Percentiles rank a stretch among this genome's conserved stretches.
These are phyloP conservation scores for Lipomyces sp. DNA, from an alignment of 805 yeast species.

Conservation along the genomic window DNA sequence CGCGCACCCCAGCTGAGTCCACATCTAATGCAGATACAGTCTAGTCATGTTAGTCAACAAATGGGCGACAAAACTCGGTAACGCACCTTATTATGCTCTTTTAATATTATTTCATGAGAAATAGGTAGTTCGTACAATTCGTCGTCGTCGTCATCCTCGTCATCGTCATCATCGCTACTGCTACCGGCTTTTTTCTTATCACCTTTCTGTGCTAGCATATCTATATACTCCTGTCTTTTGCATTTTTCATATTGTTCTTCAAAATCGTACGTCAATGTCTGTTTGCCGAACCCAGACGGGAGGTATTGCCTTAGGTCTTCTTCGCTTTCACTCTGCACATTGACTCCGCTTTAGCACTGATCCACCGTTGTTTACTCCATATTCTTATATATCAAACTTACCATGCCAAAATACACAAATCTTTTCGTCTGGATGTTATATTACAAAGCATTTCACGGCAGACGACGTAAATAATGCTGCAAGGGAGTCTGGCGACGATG, in stretches of 20 bases:
- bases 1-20: conserved; percentile 41
- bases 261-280: conserved; percentile 10
- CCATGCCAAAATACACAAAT: neutral
- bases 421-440: neutral
- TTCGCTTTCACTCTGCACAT: conserved; percentile 15
- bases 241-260: conserved; percentile 21
- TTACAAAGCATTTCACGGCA: too few species aligned
- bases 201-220: conserved; percentile 6
- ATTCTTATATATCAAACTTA: neutral
- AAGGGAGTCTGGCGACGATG: too few species aligned
- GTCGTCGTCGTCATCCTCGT: conserved; percentile 38
- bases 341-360: neutral
- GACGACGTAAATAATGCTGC: too few species aligned
- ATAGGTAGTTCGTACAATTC: conserved; percentile 47
- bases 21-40: conserved; percentile 38
- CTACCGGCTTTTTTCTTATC: conserved; percentile 15
- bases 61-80: conserved; percentile 12
- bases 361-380: neutral
- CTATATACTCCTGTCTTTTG: conserved; percentile 22
- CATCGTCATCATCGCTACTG: conserved; percentile 35
- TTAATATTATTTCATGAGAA: conserved; percentile 44
- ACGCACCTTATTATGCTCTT: conserved; percentile 39
- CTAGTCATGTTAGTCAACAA: conserved; percentile 9
- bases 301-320: conserved; percentile 22
- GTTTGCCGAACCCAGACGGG: conserved; percentile 38